phyloP scores from a whole-genome alignment of 177 flowering plant species.

The Vitis hybrid region DNA sequence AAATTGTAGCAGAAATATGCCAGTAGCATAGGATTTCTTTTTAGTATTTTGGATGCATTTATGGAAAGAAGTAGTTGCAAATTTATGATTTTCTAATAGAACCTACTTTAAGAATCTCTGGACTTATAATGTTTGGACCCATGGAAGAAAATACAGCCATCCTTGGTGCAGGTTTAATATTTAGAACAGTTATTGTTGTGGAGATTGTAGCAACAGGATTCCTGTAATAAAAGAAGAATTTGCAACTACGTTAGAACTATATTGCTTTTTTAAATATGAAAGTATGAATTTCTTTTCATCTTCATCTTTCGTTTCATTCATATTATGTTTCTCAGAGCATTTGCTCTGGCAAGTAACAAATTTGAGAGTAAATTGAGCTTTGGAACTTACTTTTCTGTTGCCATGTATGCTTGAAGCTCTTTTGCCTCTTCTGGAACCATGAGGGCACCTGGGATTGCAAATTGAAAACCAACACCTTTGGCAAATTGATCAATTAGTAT shows the following conservation, averaged over 20 bases:
- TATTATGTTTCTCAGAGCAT: not conserved
- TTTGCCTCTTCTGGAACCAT: constrained; percentile 40
- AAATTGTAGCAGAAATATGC: too few relatives aligned
- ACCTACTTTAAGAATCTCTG: constrained; percentile 53
- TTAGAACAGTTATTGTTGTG: constrained; percentile 28
- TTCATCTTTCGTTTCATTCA: not conserved
- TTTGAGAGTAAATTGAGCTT: not conserved
- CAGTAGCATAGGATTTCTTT: too few relatives aligned
- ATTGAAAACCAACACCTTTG: constrained; percentile 33
- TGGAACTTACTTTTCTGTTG: constrained; percentile 35
- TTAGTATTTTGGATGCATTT: not conserved
- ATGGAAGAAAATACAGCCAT: constrained; percentile 50
- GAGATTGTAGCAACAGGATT: constrained; percentile 43
- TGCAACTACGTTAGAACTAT: not conserved
- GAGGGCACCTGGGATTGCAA: constrained; percentile 35
- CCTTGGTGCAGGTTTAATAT: constrained; percentile 39
- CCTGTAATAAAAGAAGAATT: constrained; percentile 21
- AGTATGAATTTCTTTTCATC: too few relatives aligned
- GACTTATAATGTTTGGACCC: constrained; percentile 50
- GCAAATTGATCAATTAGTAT: constrained; percentile 33
- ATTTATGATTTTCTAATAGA: not conserved
- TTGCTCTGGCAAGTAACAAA: not conserved
- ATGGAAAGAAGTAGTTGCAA: not conserved
- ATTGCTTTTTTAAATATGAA: too few relatives aligned
- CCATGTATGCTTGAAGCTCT: constrained; percentile 38